Conservation (phyloP, 2,329 filamentous ascomycete species). For the Pseudopithomyces chartarum region DNA sequence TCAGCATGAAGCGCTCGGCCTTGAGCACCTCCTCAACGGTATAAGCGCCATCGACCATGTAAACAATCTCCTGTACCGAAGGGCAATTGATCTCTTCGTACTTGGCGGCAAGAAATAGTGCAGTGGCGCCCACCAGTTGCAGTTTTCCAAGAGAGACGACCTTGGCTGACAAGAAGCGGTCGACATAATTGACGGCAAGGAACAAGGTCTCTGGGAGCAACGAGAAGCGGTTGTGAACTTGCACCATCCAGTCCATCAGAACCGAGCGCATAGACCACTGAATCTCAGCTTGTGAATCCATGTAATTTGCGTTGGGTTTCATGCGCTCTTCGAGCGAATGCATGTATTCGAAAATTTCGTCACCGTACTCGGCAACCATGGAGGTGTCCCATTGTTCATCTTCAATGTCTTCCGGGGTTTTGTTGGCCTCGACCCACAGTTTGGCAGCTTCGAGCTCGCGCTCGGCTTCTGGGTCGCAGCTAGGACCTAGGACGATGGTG, state of each 20-base stretch:
- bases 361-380: conserved; percentile 96
- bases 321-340: conserved; percentile 83
- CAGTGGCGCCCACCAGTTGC: conserved; percentile 93
- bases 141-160: conserved; percentile 93
- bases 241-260: conserved; percentile 96
- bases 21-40: conserved; percentile 90
- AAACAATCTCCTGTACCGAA: conserved; percentile 92
- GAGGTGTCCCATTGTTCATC: conserved; percentile 93
- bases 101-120: conserved; percentile 93
- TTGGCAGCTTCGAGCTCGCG: conserved; percentile 74
- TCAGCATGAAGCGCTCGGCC: conserved; percentile 97
- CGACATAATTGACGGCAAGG: conserved; percentile 93
- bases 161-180: conserved; percentile 93
- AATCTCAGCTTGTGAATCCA: conserved; percentile 96
- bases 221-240: conserved; percentile 90
- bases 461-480: conserved; percentile 67
- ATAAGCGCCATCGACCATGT: conserved; percentile 96
- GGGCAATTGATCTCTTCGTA: conserved; percentile 99
- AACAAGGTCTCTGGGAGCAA: conserved; percentile 94
- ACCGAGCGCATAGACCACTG: conserved; percentile 99
- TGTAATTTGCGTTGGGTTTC: conserved; percentile 90
- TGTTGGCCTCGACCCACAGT: conserved; percentile 67
- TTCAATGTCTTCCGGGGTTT: conserved; percentile 75
- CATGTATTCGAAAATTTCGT: conserved; percentile 96
- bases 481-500: conserved; percentile 74